These are phyloP conservation scores for Amoebophrya sp. DNA, from an alignment of 169 alveolate species.

Conservation along the genomic window DNA sequence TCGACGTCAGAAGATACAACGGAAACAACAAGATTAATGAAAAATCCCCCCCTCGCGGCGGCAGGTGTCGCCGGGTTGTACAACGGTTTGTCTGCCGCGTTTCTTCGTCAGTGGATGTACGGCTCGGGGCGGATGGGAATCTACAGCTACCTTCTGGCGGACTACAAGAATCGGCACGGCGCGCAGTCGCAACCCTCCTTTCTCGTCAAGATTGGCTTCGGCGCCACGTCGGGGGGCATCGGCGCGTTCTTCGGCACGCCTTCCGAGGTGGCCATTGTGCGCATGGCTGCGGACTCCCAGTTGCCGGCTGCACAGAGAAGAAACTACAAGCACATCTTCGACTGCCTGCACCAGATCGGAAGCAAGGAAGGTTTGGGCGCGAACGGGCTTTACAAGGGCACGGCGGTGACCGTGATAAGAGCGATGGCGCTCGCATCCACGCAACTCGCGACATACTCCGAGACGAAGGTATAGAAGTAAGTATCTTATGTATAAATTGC, in stretches of 20 bases:
- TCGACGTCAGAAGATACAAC: too few species aligned
- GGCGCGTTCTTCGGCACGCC: neutral
- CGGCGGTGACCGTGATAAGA: neutral
- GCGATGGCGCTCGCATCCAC: neutral
- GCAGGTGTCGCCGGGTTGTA: neutral
- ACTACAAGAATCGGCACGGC: neutral
- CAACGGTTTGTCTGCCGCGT: neutral
- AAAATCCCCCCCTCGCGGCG: too few species aligned
- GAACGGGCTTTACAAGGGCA: neutral
- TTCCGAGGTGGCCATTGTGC: neutral
- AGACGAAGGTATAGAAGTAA: neutral
- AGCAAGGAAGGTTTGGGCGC: neutral
- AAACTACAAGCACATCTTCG: neutral
- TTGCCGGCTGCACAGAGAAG: neutral
- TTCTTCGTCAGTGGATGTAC: neutral
- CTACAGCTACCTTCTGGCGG: neutral
- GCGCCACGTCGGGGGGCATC: neutral
- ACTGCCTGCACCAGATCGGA: neutral
- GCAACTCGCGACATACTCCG: neutral
- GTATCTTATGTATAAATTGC: too few species aligned
- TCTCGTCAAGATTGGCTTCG: neutral
- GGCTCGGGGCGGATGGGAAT: neutral
- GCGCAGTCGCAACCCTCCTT: neutral
- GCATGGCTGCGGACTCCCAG: neutral
- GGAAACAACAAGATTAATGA: too few species aligned